Evolutionary conservation across 768 basidiomycete genomes (phyloP).

Genomic region (Boletus vermiculosoides): DNA sequence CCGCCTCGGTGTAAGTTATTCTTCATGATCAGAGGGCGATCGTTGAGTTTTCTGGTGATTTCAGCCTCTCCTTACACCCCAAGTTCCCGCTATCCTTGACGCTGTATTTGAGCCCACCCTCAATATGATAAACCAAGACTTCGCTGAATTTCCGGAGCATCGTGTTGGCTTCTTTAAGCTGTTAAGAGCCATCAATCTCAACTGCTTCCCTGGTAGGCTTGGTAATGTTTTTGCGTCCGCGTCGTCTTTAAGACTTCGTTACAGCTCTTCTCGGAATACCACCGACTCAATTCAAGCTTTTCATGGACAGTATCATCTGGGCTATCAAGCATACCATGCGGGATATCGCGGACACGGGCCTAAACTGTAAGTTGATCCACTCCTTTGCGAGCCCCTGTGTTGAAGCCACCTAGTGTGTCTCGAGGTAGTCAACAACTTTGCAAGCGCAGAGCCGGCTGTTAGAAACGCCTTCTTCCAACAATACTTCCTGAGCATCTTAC

Average conservation of each 20-base stretch:
- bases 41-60: constrained; percentile 10
- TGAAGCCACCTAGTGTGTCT: constrained; percentile 62
- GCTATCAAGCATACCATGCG: constrained; percentile 99
- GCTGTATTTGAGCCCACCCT: constrained; percentile 97
- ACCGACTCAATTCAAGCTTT: constrained; percentile 92
- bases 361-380: constrained; percentile 53
- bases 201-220: constrained; percentile 91
- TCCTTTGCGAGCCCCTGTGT: not conserved
- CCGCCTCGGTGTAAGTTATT: constrained; percentile 74
- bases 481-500: constrained; percentile 89
- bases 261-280: constrained; percentile 78
- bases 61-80: constrained; percentile 83
- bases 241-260: not conserved
- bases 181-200: constrained; percentile 84
- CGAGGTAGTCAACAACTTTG: constrained; percentile 95
- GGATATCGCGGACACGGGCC: constrained; percentile 91
- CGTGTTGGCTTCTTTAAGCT: constrained; percentile 97
- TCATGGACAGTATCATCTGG: constrained; percentile 99
- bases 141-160: constrained; percentile 97
- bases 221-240: not conserved
- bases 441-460: constrained; percentile 71
- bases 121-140: constrained; percentile 99
- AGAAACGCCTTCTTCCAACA: constrained; percentile 94
- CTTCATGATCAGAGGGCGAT: not conserved
- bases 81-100: constrained; percentile 93